Evolutionary conservation across 129 eudicot genomes (phyloP).

Genomic region (Artemisia tridentata): DNA sequence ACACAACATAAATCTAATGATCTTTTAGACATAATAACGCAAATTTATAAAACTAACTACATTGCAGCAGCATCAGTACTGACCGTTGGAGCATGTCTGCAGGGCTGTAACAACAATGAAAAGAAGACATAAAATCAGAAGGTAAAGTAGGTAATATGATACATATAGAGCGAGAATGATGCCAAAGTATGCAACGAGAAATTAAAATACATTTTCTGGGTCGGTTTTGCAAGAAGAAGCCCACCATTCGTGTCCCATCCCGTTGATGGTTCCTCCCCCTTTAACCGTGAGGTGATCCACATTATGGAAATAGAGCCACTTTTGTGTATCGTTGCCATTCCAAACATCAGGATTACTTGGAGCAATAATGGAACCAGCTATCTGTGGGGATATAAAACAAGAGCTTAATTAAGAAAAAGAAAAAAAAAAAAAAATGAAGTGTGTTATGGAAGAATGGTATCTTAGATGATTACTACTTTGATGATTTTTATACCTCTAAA

Average conservation of each 20-base stretch:
- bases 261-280: slow-evolving; percentile 76
- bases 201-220: slow-evolving; percentile 46
- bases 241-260: slow-evolving; percentile 94
- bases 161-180: not conserved
- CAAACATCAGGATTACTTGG: slow-evolving; percentile 75
- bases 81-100: slow-evolving; percentile 97
- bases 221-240: slow-evolving; percentile 74
- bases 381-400: slow-evolving; percentile 35
- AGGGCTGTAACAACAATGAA: slow-evolving; percentile 60
- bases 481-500: slow-evolving; percentile 43
- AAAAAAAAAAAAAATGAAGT: too few species aligned
- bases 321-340: slow-evolving; percentile 58
- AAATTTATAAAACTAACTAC: slow-evolving; percentile 25
- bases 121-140: not conserved
- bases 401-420: not conserved
- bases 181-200: slow-evolving; percentile 10
- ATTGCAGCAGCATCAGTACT: slow-evolving; percentile 34
- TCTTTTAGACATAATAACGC: slow-evolving; percentile 2
- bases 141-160: slow-evolving; percentile 1
- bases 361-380: slow-evolving; percentile 68
- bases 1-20: slow-evolving; percentile 4
- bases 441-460: not conserved
- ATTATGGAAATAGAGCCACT: slow-evolving; percentile 79
- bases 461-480: not conserved
- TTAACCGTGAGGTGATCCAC: slow-evolving; percentile 63